A percentile compares a stretch with the other conserved stretches of the same genome.
Conservation (phyloP, 176 grass and related monocot species). For the Musa troglodytarum region DNA sequence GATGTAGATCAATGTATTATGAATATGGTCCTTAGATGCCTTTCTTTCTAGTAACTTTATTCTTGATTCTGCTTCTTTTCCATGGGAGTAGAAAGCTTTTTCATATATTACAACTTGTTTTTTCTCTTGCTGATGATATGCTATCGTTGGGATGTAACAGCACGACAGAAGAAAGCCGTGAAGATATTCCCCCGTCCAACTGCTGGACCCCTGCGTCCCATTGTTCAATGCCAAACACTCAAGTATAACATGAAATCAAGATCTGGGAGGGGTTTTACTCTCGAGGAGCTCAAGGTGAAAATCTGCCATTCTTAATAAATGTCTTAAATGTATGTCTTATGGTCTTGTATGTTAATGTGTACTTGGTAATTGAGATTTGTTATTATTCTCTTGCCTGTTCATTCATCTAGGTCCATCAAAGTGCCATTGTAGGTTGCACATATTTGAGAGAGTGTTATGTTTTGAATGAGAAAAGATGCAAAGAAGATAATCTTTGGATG, state of each 20-base stretch:
- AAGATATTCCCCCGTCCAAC: constrained; percentile 15
- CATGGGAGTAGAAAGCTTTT: no score
- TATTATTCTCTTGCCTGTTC: no score
- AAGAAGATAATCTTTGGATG: no score
- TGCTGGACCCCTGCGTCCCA: constrained; percentile 3
- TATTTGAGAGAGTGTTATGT: no score
- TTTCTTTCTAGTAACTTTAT: not conserved
- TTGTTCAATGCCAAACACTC: constrained; percentile 13
- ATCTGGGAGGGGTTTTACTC: constrained; percentile 11
- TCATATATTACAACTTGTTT: not conserved
- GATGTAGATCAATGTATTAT: no score
- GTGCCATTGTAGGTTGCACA: no score
- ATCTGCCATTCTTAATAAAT: not conserved
- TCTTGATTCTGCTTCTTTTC: not conserved
- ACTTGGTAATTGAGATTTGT: not conserved
- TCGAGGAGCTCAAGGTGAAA: constrained; percentile 11
- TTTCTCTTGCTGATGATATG: not conserved
- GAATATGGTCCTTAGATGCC: no score
- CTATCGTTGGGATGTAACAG: not conserved
- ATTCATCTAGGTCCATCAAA: no score
- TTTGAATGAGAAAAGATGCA: no score
- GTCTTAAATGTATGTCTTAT: not conserved
- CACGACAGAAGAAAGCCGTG: constrained; percentile 13
- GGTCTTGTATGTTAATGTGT: not conserved
- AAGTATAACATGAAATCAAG: constrained; percentile 19